Evolutionary conservation across 23 red algal species (phyloP), one percentile per base, ranked within the genome.

Genomic region (Gracilariopsis chorda): DNA sequence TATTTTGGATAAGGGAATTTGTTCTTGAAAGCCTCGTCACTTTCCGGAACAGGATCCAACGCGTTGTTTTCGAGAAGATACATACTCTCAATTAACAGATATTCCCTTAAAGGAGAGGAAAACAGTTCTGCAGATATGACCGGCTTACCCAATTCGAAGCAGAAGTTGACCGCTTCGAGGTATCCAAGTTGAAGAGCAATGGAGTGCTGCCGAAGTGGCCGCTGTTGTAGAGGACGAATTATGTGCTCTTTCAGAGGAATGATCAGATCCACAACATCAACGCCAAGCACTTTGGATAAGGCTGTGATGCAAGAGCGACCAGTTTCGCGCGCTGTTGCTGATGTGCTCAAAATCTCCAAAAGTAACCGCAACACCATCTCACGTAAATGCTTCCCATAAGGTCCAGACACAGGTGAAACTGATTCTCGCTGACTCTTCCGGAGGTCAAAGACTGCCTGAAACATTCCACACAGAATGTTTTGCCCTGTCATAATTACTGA

Each of bases 1-100:
- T 96, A 79, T 59, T 93, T 92, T 80, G 94, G 94, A 48, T 99
- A 93, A 46, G 89, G 56, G 14, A 96, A 81, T 47, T 91, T 94
- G 53, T 92, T 71, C 24, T 89, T 83, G 53, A 85, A 83, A 20
- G 65, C 85, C 17, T 95, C 93, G 39, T 99, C 97, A 6, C 91
- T 91, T 61, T 99, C 97, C 4, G 85, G 82, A 25, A 99, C 74
- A 19, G 68, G 57, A 44, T 85, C 88, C 29, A 94, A 82, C 2
- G 83, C 85, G 37, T 80, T 34, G 82, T 99, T 90, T 35, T 99
- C 93, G 17, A 86, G 82, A 42, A 99, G 69, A 51, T 84, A 80
- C 14, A 99, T 61, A 33, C 82, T 44, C 29, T 82, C 86, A 17
- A 76, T 85, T 7, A 95, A 48, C 16, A 90, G 17, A 42, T 74